Evolutionary conservation across 2,329 filamentous ascomycete species (phyloP).

Genomic region (Kalaharituber pfeilii): DNA sequence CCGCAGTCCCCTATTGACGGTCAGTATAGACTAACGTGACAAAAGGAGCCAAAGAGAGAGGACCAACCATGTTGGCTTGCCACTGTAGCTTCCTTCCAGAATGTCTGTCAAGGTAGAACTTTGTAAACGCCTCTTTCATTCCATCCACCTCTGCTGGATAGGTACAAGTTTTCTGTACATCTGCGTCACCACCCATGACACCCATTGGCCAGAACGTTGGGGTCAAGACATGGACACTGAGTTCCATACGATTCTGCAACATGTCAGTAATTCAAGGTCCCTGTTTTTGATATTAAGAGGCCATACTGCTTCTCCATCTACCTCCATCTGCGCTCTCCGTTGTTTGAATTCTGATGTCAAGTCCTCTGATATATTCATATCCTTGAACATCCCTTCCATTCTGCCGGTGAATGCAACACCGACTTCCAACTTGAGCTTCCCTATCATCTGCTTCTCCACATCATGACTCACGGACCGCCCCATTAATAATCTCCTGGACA

Average conservation of each 20-base stretch:
- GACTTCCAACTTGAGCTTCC: constrained; percentile 90
- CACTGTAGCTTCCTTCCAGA: constrained; percentile 80
- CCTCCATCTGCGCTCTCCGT: constrained; percentile 38
- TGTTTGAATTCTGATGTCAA: constrained; percentile 60
- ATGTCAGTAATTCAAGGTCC: constrained; percentile 27
- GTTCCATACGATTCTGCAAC: constrained; percentile 47
- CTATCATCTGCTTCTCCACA: constrained; percentile 88
- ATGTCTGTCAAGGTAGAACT: constrained; percentile 73
- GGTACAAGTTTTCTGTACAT: constrained; percentile 43
- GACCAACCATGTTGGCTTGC: constrained; percentile 42
- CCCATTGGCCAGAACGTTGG: constrained; percentile 93
- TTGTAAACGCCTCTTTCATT: constrained; percentile 69
- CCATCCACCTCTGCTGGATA: constrained; percentile 59
- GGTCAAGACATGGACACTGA: constrained; percentile 71
- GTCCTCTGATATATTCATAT: constrained; percentile 76
- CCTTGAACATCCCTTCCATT: constrained; percentile 94
- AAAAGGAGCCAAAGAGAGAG: background rate
- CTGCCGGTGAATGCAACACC: constrained; percentile 87
- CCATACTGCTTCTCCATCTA: background rate
- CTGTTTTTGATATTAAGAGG: constrained; percentile 21
- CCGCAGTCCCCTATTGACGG: constrained; percentile 41
- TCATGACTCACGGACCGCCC: constrained; percentile 81
- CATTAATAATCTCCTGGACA: constrained; percentile 71
- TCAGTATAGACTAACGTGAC: background rate
- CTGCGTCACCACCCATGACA: constrained; percentile 48